Base-by-base conservation (phyloP, 2,329 filamentous ascomycete genomes). In the Aulographum hederae region DNA sequence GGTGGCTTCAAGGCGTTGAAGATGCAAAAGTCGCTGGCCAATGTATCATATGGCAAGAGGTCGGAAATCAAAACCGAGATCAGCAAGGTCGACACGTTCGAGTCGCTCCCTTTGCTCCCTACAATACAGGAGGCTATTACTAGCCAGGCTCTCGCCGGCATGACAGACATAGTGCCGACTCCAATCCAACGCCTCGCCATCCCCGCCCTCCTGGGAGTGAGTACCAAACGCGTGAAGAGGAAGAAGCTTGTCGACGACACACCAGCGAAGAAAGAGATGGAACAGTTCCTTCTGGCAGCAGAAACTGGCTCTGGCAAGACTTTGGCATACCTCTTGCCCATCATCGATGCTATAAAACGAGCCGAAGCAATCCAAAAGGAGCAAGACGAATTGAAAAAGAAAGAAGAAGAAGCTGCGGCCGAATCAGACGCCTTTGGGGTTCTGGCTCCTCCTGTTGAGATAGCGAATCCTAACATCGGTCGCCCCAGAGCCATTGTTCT, bases 261-360 rank as follows among this genome's bases (percentile, higher is more conserved):
- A n/a, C n/a, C n/a, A n/a, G n/a, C n/a, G n/a, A n/a, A n/a, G n/a
- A 54, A 30, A 39, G 48, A 38, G 34, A 64, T 68, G 45, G 59
- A 72, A 33, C 63, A 73, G 32, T 94, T 81, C 47, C 64, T 98
- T 10, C 63, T 98, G 31, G 89, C 89, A 3, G 89, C 89, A 8
- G 89, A 98, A 60, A 98, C 89, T 0, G 89, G 89, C 10, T 95
- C 89, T 1, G 89, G 89, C 37, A 98, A 98, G 61, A 98, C 89
- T 1, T 61, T 98, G 38, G 82, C 89, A 6, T 98, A 98, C 48
- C 60, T 95, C 4, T 56, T 94, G 4, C 91, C 89, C 0, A 67
- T 76, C 12, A 63, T 98, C 32, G 73, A 98, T 53, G 78, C 80
- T 6, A 54, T 98, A 44, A 98, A 98, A 57, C 60, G 69, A 20